Conservation (phyloP, 306 rosid species). For the Gastrolobium villosum region DNA sequence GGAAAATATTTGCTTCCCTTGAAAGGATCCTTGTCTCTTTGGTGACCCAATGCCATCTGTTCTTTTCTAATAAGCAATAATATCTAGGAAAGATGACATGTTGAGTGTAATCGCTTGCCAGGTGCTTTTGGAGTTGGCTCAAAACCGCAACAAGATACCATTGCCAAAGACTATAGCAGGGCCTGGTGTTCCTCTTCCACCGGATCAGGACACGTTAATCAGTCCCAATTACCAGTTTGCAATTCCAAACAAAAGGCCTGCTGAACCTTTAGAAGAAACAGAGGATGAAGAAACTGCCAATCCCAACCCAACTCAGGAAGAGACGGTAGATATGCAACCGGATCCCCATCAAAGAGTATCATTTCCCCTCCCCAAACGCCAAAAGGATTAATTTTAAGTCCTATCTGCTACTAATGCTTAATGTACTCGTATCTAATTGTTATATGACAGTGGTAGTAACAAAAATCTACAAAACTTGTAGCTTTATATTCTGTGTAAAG, state of each 20-base stretch:
- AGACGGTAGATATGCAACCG: slow-evolving; percentile 61
- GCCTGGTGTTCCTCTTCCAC: slow-evolving; percentile 80
- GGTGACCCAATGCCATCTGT: neutral
- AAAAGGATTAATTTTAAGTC: slow-evolving; percentile 43
- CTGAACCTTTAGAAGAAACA: slow-evolving; percentile 73
- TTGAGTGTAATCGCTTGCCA: slow-evolving; percentile 45
- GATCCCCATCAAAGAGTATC: slow-evolving; percentile 79
- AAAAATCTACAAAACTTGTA: slow-evolving; percentile 5
- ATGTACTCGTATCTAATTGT: slow-evolving; percentile 2
- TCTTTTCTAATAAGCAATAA: neutral
- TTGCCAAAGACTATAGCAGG: slow-evolving; percentile 74
- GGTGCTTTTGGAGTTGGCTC: slow-evolving; percentile 86
- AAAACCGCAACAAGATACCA: slow-evolving; percentile 83
- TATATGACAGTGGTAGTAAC: slow-evolving; percentile 12
- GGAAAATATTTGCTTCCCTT: slow-evolving; percentile 10
- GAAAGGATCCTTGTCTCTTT: neutral
- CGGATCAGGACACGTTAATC: slow-evolving; percentile 81
- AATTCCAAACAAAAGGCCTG: slow-evolving; percentile 74
- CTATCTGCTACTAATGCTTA: neutral
- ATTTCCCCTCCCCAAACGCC: slow-evolving; percentile 76
- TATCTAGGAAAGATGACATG: slow-evolving; percentile 30
- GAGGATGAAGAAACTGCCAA: slow-evolving; percentile 73
- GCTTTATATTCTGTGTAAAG: neutral
- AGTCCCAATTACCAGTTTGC: slow-evolving; percentile 85
- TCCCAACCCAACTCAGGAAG: slow-evolving; percentile 70